phyloP scores from a whole-genome alignment of 1,284 basidiomycete genomes.

The Retiboletus flavoniger region DNA sequence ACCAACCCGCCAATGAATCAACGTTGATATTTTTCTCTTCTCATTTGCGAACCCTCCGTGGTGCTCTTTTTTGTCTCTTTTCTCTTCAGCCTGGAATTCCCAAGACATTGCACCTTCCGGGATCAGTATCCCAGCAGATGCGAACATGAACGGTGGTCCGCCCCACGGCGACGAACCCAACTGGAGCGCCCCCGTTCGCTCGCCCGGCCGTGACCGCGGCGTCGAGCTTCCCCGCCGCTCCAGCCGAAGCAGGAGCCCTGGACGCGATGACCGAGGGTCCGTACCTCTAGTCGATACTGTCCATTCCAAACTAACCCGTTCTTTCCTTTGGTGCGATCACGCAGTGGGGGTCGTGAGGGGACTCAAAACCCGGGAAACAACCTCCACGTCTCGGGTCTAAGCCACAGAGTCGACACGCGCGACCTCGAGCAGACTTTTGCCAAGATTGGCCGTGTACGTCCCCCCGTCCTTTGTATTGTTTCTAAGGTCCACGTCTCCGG shows the following conservation, averaged over 20 bases:
- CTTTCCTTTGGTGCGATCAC: neutral
- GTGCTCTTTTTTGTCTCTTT: constrained; percentile 8
- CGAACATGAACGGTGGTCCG: constrained; percentile 45
- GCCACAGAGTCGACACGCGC: constrained; percentile 76
- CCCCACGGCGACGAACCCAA: constrained; percentile 43
- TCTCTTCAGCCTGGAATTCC: constrained; percentile 67
- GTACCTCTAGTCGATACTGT: constrained; percentile 25
- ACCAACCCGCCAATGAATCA: constrained; percentile 33
- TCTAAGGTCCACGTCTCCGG: neutral
- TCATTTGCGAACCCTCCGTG: constrained; percentile 18
- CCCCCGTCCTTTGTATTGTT: neutral
- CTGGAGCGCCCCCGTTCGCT: constrained; percentile 46
- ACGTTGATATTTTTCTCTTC: constrained; percentile 33
- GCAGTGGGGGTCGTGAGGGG: constrained; percentile 33
- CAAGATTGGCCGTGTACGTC: constrained; percentile 84
- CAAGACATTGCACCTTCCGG: constrained; percentile 72
- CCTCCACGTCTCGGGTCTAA: constrained; percentile 90
- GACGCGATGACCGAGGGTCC: constrained; percentile 52
- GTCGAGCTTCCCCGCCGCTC: constrained; percentile 57
- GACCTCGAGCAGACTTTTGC: constrained; percentile 87
- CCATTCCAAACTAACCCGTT: neutral
- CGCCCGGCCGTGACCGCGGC: constrained; percentile 47
- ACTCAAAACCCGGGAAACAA: constrained; percentile 91
- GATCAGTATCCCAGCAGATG: constrained; percentile 69
- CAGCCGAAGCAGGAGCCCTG: constrained; percentile 71